phyloP scores from a whole-genome alignment of 2,329 filamentous ascomycete species.

The Mycosphaerella arachidis region DNA sequence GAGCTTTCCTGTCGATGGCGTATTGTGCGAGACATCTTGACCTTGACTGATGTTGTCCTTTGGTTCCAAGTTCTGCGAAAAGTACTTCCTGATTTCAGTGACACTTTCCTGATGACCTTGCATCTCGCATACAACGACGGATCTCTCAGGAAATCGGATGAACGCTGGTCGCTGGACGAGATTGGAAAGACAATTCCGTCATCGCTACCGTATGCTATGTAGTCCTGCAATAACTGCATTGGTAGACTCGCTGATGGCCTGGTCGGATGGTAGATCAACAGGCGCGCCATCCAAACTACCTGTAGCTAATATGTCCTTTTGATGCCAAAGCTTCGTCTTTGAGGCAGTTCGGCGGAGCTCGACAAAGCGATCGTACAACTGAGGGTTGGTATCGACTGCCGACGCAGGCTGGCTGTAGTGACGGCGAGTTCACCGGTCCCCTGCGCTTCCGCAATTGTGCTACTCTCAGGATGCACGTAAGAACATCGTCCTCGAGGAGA shows the following conservation, averaged over 20 bases:
- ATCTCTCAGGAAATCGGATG: not conserved
- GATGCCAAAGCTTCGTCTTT: not conserved
- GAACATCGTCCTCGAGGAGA: not conserved
- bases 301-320: too few species aligned
- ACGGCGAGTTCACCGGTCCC: not conserved
- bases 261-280: not conserved
- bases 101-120: not conserved
- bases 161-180: not conserved
- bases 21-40: too few species aligned
- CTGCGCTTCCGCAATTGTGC: not conserved
- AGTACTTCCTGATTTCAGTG: not conserved
- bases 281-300: not conserved
- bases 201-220: not conserved
- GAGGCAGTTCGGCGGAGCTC: not conserved
- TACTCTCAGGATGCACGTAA: not conserved
- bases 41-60: too few species aligned
- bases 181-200: not conserved
- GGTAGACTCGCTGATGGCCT: not conserved
- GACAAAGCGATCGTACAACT: not conserved
- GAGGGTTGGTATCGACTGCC: not conserved
- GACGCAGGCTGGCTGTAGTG: not conserved
- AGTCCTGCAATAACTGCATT: not conserved
- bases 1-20: too few species aligned
- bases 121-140: not conserved
- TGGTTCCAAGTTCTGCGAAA: not conserved